Percentiles rank a stretch among this genome's conserved stretches.
Conservation (phyloP, 805 yeast genomes). For the Yamadazyma laniorum region DNA sequence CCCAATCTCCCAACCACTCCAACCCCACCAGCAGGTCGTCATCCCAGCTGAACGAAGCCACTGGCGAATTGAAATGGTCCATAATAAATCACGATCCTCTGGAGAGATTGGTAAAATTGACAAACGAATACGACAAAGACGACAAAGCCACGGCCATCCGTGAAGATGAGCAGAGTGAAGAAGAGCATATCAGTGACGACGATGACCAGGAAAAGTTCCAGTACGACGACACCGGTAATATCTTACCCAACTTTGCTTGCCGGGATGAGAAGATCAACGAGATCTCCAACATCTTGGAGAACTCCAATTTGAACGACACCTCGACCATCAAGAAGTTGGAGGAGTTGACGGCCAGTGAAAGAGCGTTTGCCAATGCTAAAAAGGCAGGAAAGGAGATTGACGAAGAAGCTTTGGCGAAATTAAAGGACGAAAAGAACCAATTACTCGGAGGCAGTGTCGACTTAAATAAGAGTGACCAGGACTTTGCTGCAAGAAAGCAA, state of each 20-base stretch:
- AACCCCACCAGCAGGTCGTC: slow-evolving; percentile 29
- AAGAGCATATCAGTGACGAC: slow-evolving; percentile 59
- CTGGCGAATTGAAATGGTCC: slow-evolving; percentile 56
- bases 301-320: slow-evolving; percentile 44
- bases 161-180: slow-evolving; percentile 48
- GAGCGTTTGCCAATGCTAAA: slow-evolving; percentile 59
- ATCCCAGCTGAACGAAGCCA: slow-evolving; percentile 36
- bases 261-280: slow-evolving; percentile 41
- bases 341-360: slow-evolving; percentile 54
- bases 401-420: slow-evolving; percentile 28
- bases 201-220: slow-evolving; percentile 57
- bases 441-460: slow-evolving; percentile 44
- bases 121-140: neutral
- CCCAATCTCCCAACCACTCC: slow-evolving; percentile 32
- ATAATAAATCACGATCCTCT: slow-evolving; percentile 74
- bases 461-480: slow-evolving; percentile 45
- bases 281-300: slow-evolving; percentile 34
- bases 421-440: slow-evolving; percentile 36
- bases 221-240: slow-evolving; percentile 58
- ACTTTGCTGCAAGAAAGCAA: slow-evolving; percentile 45
- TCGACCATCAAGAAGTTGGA: slow-evolving; percentile 51
- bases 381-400: slow-evolving; percentile 39
- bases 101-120: slow-evolving; percentile 48
- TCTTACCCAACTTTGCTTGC: slow-evolving; percentile 56
- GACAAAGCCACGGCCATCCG: slow-evolving; percentile 11